Conservation (phyloP, 2,329 filamentous ascomycete species). For the Calonectria montana region DNA sequence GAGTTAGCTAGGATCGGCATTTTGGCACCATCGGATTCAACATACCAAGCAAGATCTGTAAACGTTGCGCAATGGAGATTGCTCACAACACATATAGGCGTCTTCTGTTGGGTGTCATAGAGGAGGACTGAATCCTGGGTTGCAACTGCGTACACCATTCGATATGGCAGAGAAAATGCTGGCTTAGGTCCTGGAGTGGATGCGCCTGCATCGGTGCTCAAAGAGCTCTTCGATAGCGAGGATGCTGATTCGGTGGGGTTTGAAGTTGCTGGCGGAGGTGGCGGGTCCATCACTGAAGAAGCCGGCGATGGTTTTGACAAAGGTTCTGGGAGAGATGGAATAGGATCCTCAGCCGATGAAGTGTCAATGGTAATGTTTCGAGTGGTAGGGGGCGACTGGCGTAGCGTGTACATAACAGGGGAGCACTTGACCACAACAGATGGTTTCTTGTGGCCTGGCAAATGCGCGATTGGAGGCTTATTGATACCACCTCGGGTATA, state of each 20-base stretch:
- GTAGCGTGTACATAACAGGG: constrained; percentile 85
- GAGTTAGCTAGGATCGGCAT: constrained; percentile 43
- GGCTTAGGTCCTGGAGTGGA: constrained; percentile 71
- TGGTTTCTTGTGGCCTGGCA: constrained; percentile 97
- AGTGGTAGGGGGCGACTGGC: constrained; percentile 75
- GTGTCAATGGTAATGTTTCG: constrained; percentile 96
- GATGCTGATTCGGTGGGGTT: constrained; percentile 55
- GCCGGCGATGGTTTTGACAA: constrained; percentile 71
- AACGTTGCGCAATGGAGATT: constrained; percentile 98
- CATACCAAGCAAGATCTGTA: constrained; percentile 94
- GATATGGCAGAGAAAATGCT: constrained; percentile 88
- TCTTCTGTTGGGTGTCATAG: constrained; percentile 97
- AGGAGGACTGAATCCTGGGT: constrained; percentile 95
- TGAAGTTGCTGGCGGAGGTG: constrained; percentile 70
- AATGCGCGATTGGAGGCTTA: constrained; percentile 92
- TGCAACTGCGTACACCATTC: constrained; percentile 95
- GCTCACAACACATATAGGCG: constrained; percentile 92
- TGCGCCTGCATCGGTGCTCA: constrained; percentile 54
- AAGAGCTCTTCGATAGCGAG: constrained; percentile 63
- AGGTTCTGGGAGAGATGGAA: constrained; percentile 86
- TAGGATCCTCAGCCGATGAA: constrained; percentile 85
- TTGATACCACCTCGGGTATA: constrained; percentile 97
- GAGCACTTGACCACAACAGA: constrained; percentile 97
- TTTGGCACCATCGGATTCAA: constrained; percentile 20
- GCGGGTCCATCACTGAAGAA: constrained; percentile 83